phyloP scores from a whole-genome alignment of 352 stramenopile species.

The Phytophthora sp. region DNA sequence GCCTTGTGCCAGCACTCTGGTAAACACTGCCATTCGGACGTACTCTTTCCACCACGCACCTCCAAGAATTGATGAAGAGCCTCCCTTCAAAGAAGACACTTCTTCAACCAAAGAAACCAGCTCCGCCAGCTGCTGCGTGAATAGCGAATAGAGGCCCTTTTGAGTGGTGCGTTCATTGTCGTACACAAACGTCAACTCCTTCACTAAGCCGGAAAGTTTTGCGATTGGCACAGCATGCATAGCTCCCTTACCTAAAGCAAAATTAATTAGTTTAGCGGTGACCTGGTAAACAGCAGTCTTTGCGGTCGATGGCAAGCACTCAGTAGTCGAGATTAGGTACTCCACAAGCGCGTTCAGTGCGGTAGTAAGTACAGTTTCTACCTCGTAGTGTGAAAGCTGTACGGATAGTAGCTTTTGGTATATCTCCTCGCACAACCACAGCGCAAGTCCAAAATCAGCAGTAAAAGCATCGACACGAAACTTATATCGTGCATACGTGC shows the following conservation, averaged over 20 bases:
- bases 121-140: constrained; percentile 70
- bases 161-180: constrained; percentile 70
- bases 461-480: constrained; percentile 77
- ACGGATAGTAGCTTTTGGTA: constrained; percentile 62
- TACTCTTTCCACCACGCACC: constrained; percentile 64
- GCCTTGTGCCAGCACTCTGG: constrained; percentile 45
- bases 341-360: constrained; percentile 54
- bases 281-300: constrained; percentile 64
- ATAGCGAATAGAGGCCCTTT: constrained; percentile 67
- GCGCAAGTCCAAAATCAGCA: constrained; percentile 69
- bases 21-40: constrained; percentile 68
- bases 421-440: constrained; percentile 76
- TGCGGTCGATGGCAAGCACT: constrained; percentile 44
- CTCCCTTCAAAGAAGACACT: constrained; percentile 57
- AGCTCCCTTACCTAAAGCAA: constrained; percentile 57
- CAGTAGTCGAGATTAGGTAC: constrained; percentile 44
- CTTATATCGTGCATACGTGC: constrained; percentile 78
- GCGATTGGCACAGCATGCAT: constrained; percentile 62
- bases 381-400: constrained; percentile 60
- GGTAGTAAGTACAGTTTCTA: constrained; percentile 65
- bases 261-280: constrained; percentile 70
- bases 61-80: constrained; percentile 47
- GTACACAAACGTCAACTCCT: constrained; percentile 63
- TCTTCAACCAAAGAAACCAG: constrained; percentile 70
- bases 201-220: constrained; percentile 58